Evolutionary conservation across 441 rosid species (phyloP), one percentile per base, ranked within the genome.

Genomic region (Jatropha podagrica): DNA sequence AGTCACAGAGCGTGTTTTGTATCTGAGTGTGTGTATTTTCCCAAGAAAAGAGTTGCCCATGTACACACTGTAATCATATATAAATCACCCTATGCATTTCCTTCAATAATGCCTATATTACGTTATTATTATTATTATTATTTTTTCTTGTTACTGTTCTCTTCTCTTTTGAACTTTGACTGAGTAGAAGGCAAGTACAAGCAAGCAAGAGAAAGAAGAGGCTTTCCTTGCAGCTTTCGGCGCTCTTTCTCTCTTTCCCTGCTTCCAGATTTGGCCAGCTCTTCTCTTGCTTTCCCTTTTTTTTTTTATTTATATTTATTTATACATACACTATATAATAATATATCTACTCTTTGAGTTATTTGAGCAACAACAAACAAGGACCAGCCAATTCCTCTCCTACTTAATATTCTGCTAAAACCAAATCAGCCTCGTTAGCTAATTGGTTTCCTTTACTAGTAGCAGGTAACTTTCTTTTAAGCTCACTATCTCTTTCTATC

Each of bases 181-280:
- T 61, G 80, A 48, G 49, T 15, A 65, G 79, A 40, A 10, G 44
- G 17, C 32, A 62, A 23, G 56, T 71, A 65, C 49, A 37, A 46
- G 62, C 54, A 44, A 73, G 68, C 59, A 51, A 71, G 40, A 69
- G 37, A 69, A 54, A 62, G 64, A 54, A 71, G 52, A 58, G 73
- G 75, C 70, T 60, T 41, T 27, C 26, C 59, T 46, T 46, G 81
- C 86, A 85, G 86, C 88, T 83, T 85, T 85, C 84, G 85, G 86
- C 85, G 85, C 83, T 81, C 56, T 80, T 59, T 70, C 79, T 73
- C 56, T 58, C 77, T 62, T 49, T 49, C 77, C 73, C 54, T 80
- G 59, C 67, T 59, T 18, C 55, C 61, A 76, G 72, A 60, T 75
- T 75, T 77, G 7, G 72, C 70, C 52, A n/a, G 20, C 60, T 65